phyloP scores from a whole-genome alignment of 306 rosid genomes.

The Prunus mume region DNA sequence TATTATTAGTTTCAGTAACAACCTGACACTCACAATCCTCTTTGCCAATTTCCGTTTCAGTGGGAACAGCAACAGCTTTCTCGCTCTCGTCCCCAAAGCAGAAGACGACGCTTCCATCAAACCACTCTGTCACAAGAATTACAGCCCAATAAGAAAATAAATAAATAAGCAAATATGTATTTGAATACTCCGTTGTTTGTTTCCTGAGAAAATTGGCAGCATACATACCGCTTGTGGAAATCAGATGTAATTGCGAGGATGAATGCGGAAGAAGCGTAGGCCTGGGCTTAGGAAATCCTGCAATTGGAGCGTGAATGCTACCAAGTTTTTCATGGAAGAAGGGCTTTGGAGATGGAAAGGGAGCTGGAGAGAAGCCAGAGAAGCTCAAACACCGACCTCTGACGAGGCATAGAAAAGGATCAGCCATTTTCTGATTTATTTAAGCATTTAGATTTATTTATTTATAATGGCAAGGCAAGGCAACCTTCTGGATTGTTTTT shows the following conservation, averaged over 20 bases:
- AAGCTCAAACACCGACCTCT: constrained; percentile 8
- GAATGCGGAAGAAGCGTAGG: constrained; percentile 31
- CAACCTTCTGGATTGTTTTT: not conserved
- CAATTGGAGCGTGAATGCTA: constrained; percentile 7
- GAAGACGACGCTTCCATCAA: constrained; percentile 60
- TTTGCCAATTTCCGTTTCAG: not conserved
- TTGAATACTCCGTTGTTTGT: not conserved
- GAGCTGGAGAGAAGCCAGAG: constrained; percentile 25
- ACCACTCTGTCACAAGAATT: constrained; percentile 41
- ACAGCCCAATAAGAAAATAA: not conserved
- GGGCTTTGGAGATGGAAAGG: constrained; percentile 17
- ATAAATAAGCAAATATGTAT: not conserved
- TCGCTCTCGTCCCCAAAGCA: constrained; percentile 47
- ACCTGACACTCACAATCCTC: too few species aligned
- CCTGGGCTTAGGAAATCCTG: constrained; percentile 20
- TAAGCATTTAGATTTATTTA: not conserved
- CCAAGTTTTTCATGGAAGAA: constrained; percentile 18
- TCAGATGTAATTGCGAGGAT: constrained; percentile 32
- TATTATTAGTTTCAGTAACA: not conserved
- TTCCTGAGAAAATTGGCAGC: not conserved
- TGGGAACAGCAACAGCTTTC: constrained; percentile 16
- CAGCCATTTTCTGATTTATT: not conserved
- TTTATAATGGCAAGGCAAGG: not conserved
- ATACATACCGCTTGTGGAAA: constrained; percentile 48
- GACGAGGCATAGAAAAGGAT: not conserved